A percentile compares a stretch with the other conserved stretches of the same genome.
These are phyloP conservation scores for Moricandia arvensis DNA, from an alignment of 345 rosid genomes.

Conservation along the genomic window DNA sequence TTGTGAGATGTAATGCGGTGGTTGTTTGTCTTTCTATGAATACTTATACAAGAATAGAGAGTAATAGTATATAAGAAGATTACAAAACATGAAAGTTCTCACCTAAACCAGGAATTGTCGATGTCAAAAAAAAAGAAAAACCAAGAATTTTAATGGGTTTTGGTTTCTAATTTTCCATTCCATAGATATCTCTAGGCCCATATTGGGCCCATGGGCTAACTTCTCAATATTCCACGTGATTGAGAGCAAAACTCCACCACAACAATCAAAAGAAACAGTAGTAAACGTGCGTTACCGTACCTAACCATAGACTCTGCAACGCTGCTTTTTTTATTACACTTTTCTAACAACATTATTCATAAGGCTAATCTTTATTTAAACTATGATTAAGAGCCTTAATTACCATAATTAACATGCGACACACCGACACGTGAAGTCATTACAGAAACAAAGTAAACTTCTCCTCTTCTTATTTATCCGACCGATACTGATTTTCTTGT, in stretches of 20 bases:
- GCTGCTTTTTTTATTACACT: not conserved
- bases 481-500: not conserved
- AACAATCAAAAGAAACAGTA: not conserved
- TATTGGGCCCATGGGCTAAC: not conserved
- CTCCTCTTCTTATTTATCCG: constrained; percentile 6
- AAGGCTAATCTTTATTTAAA: not conserved
- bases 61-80: not conserved
- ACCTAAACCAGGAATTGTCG: not conserved
- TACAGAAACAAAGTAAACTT: not conserved
- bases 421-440: not conserved
- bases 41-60: no score
- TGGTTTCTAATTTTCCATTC: not conserved
- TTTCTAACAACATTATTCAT: not conserved
- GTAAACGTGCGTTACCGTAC: constrained; percentile 24
- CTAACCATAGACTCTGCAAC: constrained; percentile 9
- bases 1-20: not conserved
- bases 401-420: not conserved
- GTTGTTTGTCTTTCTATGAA: not conserved
- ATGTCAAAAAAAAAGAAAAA: no score
- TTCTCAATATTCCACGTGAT: not conserved
- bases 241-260: not conserved
- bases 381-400: not conserved
- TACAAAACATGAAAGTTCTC: not conserved
- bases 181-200: not conserved
- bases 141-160: not conserved